phyloP scores from a whole-genome alignment of 495 filamentous ascomycete genomes.

The Penicillium lagena region DNA sequence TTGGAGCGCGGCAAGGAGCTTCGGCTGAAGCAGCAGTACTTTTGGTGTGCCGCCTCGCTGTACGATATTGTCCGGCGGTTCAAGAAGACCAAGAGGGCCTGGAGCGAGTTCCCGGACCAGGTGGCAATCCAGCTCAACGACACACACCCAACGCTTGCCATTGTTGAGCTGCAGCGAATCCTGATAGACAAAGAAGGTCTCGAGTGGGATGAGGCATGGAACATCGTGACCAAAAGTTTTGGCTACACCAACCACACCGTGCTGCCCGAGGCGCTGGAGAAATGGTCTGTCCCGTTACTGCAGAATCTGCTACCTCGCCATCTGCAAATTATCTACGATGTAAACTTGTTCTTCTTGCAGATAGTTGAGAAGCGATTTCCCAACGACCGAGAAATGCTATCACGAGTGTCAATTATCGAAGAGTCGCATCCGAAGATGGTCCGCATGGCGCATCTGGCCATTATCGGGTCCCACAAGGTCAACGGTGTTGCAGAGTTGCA shows the following conservation, averaged over 20 bases:
- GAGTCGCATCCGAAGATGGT: constrained; percentile 97
- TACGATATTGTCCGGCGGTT: constrained; percentile 95
- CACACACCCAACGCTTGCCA: constrained; percentile 92
- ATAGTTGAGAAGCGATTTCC: constrained; percentile 84
- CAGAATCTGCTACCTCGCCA: constrained; percentile 92
- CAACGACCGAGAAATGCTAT: constrained; percentile 76
- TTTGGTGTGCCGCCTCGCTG: constrained; percentile 96
- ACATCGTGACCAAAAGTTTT: constrained; percentile 70
- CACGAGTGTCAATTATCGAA: constrained; percentile 89
- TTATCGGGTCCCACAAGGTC: constrained; percentile 98
- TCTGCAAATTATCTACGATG: constrained; percentile 96
- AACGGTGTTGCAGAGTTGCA: constrained; percentile 97
- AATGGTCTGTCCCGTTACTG: constrained; percentile 92
- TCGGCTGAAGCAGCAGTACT: constrained; percentile 97
- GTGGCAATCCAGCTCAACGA: constrained; percentile 98
- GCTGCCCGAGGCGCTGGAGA: constrained; percentile 92
- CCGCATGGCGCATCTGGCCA: constrained; percentile 90
- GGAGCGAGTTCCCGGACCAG: constrained; percentile 89
- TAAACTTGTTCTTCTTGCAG: constrained; percentile 92
- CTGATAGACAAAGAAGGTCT: constrained; percentile 83
- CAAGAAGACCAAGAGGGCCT: constrained; percentile 90
- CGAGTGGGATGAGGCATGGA: constrained; percentile 92
- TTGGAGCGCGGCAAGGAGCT: constrained; percentile 95
- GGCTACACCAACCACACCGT: constrained; percentile 99
- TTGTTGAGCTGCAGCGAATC: constrained; percentile 92